A percentile compares a stretch with the other conserved stretches of the same genome.
These are phyloP conservation scores for Trichoderma asperelloides DNA, from an alignment of 495 filamentous ascomycete genomes.

Conservation along the genomic window DNA sequence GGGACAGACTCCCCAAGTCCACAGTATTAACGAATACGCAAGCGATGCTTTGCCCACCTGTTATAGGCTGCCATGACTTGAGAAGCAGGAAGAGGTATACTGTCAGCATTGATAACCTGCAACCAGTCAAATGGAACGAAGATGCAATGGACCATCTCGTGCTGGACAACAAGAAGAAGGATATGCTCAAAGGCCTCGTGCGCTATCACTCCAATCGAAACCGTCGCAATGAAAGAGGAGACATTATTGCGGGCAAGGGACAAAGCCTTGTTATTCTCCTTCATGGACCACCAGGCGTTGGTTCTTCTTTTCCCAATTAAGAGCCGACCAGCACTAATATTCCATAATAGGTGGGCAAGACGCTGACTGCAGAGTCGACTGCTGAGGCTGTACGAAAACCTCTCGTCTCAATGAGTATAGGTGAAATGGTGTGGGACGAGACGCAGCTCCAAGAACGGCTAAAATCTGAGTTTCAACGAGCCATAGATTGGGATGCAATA, in stretches of 20 bases:
- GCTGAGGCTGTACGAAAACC: constrained; percentile 33
- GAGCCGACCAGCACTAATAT: background rate
- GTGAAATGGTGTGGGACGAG: constrained; percentile 35
- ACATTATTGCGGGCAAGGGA: constrained; percentile 47
- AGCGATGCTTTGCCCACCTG: constrained; percentile 30
- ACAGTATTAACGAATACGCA: constrained; percentile 27
- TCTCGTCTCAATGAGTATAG: constrained; percentile 34
- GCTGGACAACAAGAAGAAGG: constrained; percentile 41
- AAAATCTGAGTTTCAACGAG: constrained; percentile 32
- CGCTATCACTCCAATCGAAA: constrained; percentile 30
- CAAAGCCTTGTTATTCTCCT: constrained; percentile 51
- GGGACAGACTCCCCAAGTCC: background rate
- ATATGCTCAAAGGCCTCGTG: constrained; percentile 44
- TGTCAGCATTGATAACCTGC: constrained; percentile 26
- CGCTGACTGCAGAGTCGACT: constrained; percentile 45
- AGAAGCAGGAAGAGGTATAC: constrained; percentile 36
- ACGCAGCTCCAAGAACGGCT: constrained; percentile 24
- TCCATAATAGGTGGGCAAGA: constrained; percentile 39
- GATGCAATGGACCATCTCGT: constrained; percentile 48
- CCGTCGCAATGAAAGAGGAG: constrained; percentile 49
- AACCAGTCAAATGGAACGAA: constrained; percentile 41
- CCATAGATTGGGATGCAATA: constrained; percentile 27
- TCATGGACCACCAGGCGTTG: constrained; percentile 43
- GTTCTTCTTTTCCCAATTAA: background rate
- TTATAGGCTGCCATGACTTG: constrained; percentile 36